Conservation (phyloP, 2,329 filamentous ascomycete genomes). For the Blastomyces emzantsi region DNA sequence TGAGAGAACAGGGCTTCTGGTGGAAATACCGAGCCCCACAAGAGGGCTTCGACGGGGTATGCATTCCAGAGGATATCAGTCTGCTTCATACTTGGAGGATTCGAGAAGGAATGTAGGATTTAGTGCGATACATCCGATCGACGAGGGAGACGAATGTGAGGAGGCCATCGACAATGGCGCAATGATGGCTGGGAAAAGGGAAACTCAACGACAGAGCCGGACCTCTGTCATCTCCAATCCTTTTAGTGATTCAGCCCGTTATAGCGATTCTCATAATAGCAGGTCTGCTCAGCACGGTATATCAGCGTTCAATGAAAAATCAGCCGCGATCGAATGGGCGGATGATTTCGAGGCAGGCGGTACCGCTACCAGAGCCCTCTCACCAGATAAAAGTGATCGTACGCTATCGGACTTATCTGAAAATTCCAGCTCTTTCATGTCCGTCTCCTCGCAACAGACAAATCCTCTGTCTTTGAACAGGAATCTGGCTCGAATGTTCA, state of each 20-base stretch:
- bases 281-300: background rate
- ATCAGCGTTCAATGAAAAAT: slow-evolving; percentile 9
- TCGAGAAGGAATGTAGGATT: slow-evolving; percentile 42
- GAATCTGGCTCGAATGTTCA: slow-evolving; percentile 8
- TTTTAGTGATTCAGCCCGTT: slow-evolving; percentile 22
- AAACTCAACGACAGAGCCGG: slow-evolving; percentile 13
- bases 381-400: slow-evolving; percentile 46
- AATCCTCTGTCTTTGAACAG: slow-evolving; percentile 11
- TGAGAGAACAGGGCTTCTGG: slow-evolving; percentile 36
- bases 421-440: slow-evolving; percentile 27
- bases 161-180: slow-evolving; percentile 20
- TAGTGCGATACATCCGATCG: slow-evolving; percentile 53
- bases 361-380: slow-evolving; percentile 29
- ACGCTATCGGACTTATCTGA: slow-evolving; percentile 51
- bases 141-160: slow-evolving; percentile 53
- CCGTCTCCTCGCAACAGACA: slow-evolving; percentile 14
- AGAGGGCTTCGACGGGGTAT: slow-evolving; percentile 33
- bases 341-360: slow-evolving; percentile 15
- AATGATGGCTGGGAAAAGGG: slow-evolving; percentile 11
- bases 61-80: slow-evolving; percentile 32
- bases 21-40: slow-evolving; percentile 34
- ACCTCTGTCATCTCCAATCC: slow-evolving; percentile 20
- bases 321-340: background rate
- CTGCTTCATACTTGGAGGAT: slow-evolving; percentile 41
- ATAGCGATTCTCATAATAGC: slow-evolving; percentile 16